Percentiles rank a stretch among this genome's conserved stretches.
phyloP scores from a whole-genome alignment of 129 eudicot species.

The Oenanthe sinensis region DNA sequence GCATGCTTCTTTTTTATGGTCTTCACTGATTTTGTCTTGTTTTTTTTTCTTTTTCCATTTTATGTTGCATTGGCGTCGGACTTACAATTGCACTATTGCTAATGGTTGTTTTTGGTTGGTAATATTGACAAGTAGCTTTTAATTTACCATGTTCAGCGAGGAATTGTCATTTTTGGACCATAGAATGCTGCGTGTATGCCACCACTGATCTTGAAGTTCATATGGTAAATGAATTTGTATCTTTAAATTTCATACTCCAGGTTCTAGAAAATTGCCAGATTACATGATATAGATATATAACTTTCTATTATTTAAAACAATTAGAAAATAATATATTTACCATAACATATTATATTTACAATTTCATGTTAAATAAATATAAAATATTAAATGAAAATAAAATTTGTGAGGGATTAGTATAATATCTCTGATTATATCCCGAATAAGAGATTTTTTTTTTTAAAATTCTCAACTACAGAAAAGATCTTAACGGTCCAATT shows the following conservation, averaged over 20 bases:
- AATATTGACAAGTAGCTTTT: neutral
- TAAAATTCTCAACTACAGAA: too few species aligned
- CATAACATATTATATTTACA: neutral
- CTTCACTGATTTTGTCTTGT: neutral
- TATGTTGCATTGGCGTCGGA: neutral
- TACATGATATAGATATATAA: too few species aligned
- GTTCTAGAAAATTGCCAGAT: neutral
- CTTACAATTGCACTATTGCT: neutral
- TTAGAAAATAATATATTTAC: neutral
- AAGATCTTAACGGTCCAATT: too few species aligned
- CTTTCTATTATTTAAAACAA: too few species aligned
- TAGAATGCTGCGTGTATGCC: neutral
- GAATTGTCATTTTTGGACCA: neutral
- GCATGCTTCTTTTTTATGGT: neutral
- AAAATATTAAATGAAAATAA: neutral
- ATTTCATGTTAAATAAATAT: neutral
- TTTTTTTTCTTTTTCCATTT: neutral
- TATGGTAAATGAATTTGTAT: neutral
- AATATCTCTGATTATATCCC: too few species aligned
- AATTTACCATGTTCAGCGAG: too few species aligned
- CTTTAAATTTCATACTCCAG: neutral
- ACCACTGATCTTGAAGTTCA: neutral
- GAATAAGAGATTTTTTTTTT: too few species aligned
- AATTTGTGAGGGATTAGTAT: neutral
- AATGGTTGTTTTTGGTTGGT: neutral